Evolutionary conservation across 23 red algal species (phyloP).

Genomic region (Rhodosorus marinus): DNA sequence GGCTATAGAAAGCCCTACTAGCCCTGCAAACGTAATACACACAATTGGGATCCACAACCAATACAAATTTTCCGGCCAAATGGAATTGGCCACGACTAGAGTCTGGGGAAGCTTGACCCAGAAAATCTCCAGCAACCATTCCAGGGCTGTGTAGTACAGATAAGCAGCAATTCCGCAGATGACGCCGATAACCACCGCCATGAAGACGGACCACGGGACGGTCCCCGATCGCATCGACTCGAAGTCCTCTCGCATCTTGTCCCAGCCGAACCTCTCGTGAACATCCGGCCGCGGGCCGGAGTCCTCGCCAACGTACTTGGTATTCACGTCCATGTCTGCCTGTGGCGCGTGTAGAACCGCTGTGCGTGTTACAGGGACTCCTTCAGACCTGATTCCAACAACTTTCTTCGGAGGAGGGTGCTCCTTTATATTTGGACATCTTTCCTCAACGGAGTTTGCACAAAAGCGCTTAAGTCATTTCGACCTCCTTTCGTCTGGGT

Average conservation of each 20-base stretch:
- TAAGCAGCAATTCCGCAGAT: constrained; percentile 52
- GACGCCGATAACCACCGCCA: constrained; percentile 38
- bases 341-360: no score
- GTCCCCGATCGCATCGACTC: constrained; percentile 19
- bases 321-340: no score
- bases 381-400: no score
- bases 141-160: constrained; percentile 58
- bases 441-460: no score
- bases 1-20: constrained; percentile 28
- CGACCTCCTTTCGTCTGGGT: no score
- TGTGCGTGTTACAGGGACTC: no score
- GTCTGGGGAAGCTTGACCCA: constrained; percentile 35
- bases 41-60: constrained; percentile 57
- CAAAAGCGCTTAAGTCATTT: no score
- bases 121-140: constrained; percentile 46
- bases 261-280: constrained; percentile 19
- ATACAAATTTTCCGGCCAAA: constrained; percentile 13
- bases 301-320: no score
- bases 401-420: no score
- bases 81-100: constrained; percentile 4
- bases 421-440: no score
- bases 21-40: constrained; percentile 15
- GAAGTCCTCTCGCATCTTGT: constrained; percentile 35
- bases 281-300: constrained; percentile 9
- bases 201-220: constrained; percentile 36